A percentile compares a stretch with the other conserved stretches of the same genome.
Conservation (phyloP, 2,329 filamentous ascomycete species). For the Colletotrichum lindemuthianum region DNA sequence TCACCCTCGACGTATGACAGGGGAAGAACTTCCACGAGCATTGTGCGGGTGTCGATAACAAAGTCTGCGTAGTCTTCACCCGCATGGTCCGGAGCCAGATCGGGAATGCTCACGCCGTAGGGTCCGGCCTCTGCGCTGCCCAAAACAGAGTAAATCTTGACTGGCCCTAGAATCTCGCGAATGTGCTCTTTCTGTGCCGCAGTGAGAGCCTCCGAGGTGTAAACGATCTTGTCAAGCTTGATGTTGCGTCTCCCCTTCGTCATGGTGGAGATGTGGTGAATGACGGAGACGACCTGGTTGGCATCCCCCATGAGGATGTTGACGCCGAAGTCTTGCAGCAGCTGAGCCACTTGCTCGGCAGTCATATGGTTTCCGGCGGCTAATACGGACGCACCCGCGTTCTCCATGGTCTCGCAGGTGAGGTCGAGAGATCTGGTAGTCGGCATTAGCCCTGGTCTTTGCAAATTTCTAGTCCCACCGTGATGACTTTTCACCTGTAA, state of each 20-base stretch:
- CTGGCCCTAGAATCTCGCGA: conserved; percentile 40
- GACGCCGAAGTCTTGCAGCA: conserved; percentile 45
- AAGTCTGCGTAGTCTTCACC: conserved; percentile 44
- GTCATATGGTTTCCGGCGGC: conserved; percentile 46
- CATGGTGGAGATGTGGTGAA: conserved; percentile 47
- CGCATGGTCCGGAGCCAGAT: conserved; percentile 39
- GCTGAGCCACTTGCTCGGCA: conserved; percentile 38
- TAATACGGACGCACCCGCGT: conserved; percentile 51
- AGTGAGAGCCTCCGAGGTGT: conserved; percentile 54
- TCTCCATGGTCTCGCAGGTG: conserved; percentile 50
- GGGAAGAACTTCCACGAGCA: conserved; percentile 50
- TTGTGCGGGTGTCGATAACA: conserved; percentile 49
- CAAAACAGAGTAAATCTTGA: conserved; percentile 51
- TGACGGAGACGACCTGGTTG: conserved; percentile 50
- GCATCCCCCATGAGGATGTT: conserved; percentile 52
- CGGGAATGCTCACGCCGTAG: conserved; percentile 46
- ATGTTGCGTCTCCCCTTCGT: conserved; percentile 38
- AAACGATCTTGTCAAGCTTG: conserved; percentile 52
- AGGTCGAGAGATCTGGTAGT: conserved; percentile 50
- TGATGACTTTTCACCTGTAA: conserved; percentile 46
- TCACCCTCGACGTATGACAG: conserved; percentile 32
- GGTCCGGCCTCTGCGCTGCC: conserved; percentile 56
- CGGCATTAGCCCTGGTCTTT: not conserved
- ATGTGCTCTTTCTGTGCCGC: conserved; percentile 46
- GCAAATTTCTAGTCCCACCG: not conserved